A percentile compares a stretch with the other conserved stretches of the same genome.
Evolutionary conservation across 805 yeast genomes (phyloP).

Genomic region (Candida taoyuanica): DNA sequence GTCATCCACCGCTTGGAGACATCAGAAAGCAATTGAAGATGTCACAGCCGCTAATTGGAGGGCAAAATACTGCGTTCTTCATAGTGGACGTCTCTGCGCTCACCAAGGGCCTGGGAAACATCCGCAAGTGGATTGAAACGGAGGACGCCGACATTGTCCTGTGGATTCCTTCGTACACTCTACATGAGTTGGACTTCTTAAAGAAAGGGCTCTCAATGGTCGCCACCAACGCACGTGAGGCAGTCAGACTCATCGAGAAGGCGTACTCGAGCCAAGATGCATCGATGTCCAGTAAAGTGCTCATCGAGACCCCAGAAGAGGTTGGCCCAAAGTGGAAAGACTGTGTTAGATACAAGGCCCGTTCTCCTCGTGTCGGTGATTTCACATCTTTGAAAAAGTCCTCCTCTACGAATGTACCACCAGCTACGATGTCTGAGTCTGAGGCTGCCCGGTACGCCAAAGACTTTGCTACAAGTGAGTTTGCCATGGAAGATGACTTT

Average conservation of each 20-base stretch:
- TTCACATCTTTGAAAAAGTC: slow-evolving; percentile 28
- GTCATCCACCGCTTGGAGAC: too few relatives aligned
- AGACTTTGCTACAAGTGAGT: background rate
- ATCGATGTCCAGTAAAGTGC: slow-evolving; percentile 24
- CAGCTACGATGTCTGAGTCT: slow-evolving; percentile 10
- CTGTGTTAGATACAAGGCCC: slow-evolving; percentile 41
- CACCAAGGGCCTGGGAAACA: slow-evolving; percentile 62
- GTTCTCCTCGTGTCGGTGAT: slow-evolving; percentile 45
- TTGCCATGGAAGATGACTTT: too few relatives aligned
- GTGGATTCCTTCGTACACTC: slow-evolving; percentile 51
- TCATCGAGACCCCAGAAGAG: slow-evolving; percentile 38
- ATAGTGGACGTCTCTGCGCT: slow-evolving; percentile 66
- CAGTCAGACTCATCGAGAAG: slow-evolving; percentile 56
- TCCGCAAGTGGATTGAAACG: slow-evolving; percentile 55
- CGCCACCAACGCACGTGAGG: slow-evolving; percentile 62
- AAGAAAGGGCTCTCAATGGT: slow-evolving; percentile 49
- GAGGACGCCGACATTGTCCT: slow-evolving; percentile 33
- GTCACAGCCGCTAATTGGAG: background rate
- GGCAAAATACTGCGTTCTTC: slow-evolving; percentile 28
- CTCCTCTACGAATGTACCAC: background rate
- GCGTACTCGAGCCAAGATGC: slow-evolving; percentile 19
- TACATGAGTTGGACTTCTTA: slow-evolving; percentile 55
- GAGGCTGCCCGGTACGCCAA: slow-evolving; percentile 8
- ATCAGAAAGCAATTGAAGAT: background rate
- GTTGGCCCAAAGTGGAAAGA: slow-evolving; percentile 47